Evolutionary conservation across 2,329 filamentous ascomycete genomes (phyloP).

Genomic region (Helotiales sp.): DNA sequence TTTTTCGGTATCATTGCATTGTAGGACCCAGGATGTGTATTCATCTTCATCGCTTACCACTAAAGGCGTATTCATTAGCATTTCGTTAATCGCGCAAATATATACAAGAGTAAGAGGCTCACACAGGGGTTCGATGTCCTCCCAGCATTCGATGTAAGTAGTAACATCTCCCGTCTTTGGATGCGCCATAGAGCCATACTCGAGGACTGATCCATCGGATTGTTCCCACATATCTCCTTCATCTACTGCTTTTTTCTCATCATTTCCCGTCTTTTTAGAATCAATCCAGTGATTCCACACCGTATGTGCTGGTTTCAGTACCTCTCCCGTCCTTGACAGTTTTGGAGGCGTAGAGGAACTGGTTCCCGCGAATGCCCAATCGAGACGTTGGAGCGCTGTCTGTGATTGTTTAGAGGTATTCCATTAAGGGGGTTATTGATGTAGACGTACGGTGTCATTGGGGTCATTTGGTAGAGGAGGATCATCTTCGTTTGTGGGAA

Average conservation of each 20-base stretch:
- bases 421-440: conserved; percentile 5
- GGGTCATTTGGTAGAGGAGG: not conserved
- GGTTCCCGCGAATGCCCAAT: conserved; percentile 35
- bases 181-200: conserved; percentile 33
- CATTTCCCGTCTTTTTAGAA: conserved; percentile 25
- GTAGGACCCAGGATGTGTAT: conserved; percentile 23
- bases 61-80: too few species aligned
- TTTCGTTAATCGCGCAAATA: too few species aligned
- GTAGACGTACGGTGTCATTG: conserved; percentile 4
- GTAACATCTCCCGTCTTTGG: conserved; percentile 30
- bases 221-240: conserved; percentile 35
- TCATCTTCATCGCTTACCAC: conserved; percentile 13
- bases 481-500: not conserved
- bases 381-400: conserved; percentile 18
- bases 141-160: conserved; percentile 37
- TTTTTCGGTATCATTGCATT: not conserved
- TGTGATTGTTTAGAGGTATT: too few species aligned
- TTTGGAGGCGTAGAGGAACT: conserved; percentile 17
- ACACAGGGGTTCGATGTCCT: conserved; percentile 34
- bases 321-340: conserved; percentile 3
- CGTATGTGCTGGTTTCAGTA: conserved; percentile 24
- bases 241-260: conserved; percentile 28
- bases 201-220: conserved; percentile 28
- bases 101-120: too few species aligned
- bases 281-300: conserved; percentile 33